phyloP scores from a whole-genome alignment of 2,329 filamentous ascomycete genomes.

The Fonsecaea erecta region DNA sequence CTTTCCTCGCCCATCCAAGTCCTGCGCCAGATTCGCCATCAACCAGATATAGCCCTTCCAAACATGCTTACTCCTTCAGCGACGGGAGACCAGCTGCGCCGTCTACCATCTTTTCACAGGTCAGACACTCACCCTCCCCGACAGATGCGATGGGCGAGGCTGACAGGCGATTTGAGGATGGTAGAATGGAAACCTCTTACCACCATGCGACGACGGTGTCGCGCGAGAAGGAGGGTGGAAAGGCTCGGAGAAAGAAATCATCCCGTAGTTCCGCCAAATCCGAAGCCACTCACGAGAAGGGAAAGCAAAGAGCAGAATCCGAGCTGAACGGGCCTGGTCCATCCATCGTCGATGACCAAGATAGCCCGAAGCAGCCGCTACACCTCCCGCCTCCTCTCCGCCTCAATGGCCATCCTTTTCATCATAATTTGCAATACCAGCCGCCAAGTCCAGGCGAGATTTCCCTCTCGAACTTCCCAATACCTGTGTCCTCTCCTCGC shows the following conservation, averaged over 20 bases:
- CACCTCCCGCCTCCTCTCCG: constrained; percentile 23
- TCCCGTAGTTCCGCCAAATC: not conserved
- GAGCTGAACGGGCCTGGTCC: constrained; percentile 30
- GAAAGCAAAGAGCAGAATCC: constrained; percentile 8
- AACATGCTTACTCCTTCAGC: constrained; percentile 20
- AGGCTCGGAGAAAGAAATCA: not conserved
- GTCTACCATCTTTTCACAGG: constrained; percentile 29
- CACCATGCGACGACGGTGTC: constrained; percentile 25
- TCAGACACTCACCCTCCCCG: constrained; percentile 24
- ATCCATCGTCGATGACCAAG: constrained; percentile 22
- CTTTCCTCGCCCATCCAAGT: constrained; percentile 27
- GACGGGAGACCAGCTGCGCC: constrained; percentile 28
- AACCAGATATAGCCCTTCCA: constrained; percentile 15
- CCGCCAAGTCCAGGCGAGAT: constrained; percentile 34
- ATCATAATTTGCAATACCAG: constrained; percentile 11
- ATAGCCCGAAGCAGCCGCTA: constrained; percentile 8
- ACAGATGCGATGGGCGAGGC: constrained; percentile 16
- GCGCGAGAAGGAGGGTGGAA: not conserved
- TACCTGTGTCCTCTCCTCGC: constrained; percentile 28
- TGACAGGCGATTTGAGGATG: constrained; percentile 11
- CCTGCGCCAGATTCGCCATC: constrained; percentile 14
- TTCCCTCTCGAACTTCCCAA: constrained; percentile 31
- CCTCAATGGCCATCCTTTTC: constrained; percentile 14
- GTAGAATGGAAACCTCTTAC: constrained; percentile 19
- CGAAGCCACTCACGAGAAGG: constrained; percentile 2